Evolutionary conservation across 495 filamentous ascomycete genomes (phyloP), one percentile per base, ranked within the genome.

Genomic region (Penicillium maclennaniae): DNA sequence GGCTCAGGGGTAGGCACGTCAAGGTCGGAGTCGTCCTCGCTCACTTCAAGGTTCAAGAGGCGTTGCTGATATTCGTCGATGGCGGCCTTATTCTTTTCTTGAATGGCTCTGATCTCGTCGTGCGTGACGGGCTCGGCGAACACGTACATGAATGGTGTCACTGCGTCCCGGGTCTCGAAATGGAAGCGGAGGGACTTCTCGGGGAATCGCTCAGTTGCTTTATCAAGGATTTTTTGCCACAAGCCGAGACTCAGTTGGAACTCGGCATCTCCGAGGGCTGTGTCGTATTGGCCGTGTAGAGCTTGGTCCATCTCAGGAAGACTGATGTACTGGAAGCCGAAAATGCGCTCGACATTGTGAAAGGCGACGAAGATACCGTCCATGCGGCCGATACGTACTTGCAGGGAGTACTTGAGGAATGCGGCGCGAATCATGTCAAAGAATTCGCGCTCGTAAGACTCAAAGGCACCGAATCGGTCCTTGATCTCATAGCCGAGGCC

Each of bases 301-400:
- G 88, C 78, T 14, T 73, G 65, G 66, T 99, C 93, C 88, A 99
- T 93, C 61, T 97, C 95, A 1, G 77, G 59, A 14, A 96, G 67
- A 49, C 83, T 82, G 48, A 99, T 75, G 62, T 99, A 99, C 68
- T 97, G 93, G 69, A 99, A 99, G 0, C 93, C 93, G 64, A 99
- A 99, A 40, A 99, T 95, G 31, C 90, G 84, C 66, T 95, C 79
- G 6, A 89, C 85, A 61, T 99, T 99, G 71, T 99, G 93, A 67
- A 84, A 97, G 12, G 95, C 95, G n/a, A 97, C 89, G 59, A 97
- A 97, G 45, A 97, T 97, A 45, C 93, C 93, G 57, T 97, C 92
- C 93, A 99, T 99, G 19, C 95, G 84, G 25, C 93, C 93, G 78
- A 97, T 90, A 20, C 93, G 85, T 31, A 92, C 93, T 67, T 99